Base-by-base conservation (phyloP, 1,284 basidiomycete species). In the Ceratobasidium sp. region DNA sequence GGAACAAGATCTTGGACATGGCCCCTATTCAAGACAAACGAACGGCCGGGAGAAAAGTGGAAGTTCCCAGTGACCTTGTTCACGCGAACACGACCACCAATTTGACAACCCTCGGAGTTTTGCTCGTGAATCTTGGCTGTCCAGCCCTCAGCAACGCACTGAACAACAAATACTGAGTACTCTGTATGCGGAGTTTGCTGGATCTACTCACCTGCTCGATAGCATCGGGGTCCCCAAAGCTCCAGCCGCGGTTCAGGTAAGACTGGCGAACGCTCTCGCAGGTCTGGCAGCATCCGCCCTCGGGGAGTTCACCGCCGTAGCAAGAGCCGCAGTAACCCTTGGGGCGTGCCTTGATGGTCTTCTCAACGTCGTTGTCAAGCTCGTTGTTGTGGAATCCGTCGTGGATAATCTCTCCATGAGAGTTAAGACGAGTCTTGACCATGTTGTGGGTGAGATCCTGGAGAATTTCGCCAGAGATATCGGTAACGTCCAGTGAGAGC, bases 11-110 rank as follows among this genome's bases (percentile, higher is more conserved):
- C 96, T 80, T 98, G 92, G 73, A 96, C 87, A 82, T 93, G 90
- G 78, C 92, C 88, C 76, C 88, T 86, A 81, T 92, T 92, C 66
- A 89, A 88, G 82, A 97, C 96, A 90, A 98, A 99, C 14, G 96
- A 95, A 72, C 92, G 89, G 62, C 97, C 98, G 0, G 92, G 96
- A 31, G 91, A 92, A 79, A 96, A 88, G 80, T 95, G 91, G 79
- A 96, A 90, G 83, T 94, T 96, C 62, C 95, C 95, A 76, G 95
- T 88, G 78, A 98, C 97, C 84, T 98, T 98, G 89, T 99, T 99
- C 76, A 99, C 94, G 75, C 92, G 92, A 65, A 99, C 88, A 74
- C 91, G 90, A 74, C 98, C 98, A 51, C 91, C 88, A 76, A 99
- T 86, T 81, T 95, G 96, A 85, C 98, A 99, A 0, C 98, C 98